Conservation (phyloP, 2,329 filamentous ascomycete genomes). For the Microsporum canis region DNA sequence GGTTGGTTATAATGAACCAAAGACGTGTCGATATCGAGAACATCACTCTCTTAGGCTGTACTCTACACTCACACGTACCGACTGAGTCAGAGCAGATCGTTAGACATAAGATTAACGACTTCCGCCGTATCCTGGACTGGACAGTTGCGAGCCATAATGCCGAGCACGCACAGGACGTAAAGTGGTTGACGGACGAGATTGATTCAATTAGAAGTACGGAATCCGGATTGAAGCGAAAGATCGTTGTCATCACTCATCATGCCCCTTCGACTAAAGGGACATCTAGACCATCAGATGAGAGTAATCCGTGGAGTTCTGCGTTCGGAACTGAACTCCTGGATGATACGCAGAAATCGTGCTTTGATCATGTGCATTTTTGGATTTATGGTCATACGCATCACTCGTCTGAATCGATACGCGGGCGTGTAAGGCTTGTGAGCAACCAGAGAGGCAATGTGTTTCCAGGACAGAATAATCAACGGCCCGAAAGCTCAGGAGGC, state of each 20-base stretch:
- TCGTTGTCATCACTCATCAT: slow-evolving; percentile 46
- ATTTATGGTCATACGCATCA: slow-evolving; percentile 39
- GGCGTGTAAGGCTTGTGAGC: slow-evolving; percentile 28
- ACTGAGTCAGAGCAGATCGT: slow-evolving; percentile 30
- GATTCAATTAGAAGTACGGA: slow-evolving; percentile 8
- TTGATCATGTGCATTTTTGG: slow-evolving; percentile 22
- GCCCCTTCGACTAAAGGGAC: slow-evolving; percentile 40
- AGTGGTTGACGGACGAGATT: slow-evolving; percentile 39
- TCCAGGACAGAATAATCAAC: slow-evolving; percentile 14
- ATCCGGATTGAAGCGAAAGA: slow-evolving; percentile 2
- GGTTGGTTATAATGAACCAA: slow-evolving; percentile 17
- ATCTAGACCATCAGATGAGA: slow-evolving; percentile 38
- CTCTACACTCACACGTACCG: slow-evolving; percentile 43
- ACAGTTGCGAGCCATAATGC: slow-evolving; percentile 39
- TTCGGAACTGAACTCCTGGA: slow-evolving; percentile 24
- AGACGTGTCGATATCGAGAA: slow-evolving; percentile 16
- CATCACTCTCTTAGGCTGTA: slow-evolving; percentile 44
- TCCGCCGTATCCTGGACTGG: slow-evolving; percentile 42
- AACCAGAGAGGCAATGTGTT: slow-evolving; percentile 37
- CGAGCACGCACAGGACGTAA: slow-evolving; percentile 37
- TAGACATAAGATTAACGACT: slow-evolving; percentile 40
- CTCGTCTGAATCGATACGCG: slow-evolving; percentile 31
- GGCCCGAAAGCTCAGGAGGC: slow-evolving; percentile 9
- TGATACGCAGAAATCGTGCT: neutral
- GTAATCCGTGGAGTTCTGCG: slow-evolving; percentile 38